Evolutionary conservation across 139 green algal genomes (phyloP).

Genomic region (Gonium pectorale): DNA sequence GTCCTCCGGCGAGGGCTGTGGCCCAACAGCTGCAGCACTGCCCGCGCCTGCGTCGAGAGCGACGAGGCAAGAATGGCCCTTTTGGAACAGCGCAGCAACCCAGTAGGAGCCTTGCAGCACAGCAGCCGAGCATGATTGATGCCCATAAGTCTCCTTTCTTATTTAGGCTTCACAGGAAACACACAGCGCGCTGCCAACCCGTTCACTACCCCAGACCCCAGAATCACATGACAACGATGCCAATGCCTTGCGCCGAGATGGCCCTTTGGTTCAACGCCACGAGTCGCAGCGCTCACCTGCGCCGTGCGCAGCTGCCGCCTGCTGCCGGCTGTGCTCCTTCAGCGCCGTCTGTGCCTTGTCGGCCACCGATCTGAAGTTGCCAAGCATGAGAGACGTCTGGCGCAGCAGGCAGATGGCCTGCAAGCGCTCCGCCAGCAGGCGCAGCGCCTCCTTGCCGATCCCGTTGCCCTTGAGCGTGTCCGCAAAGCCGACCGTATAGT

Average conservation of each 20-base stretch:
- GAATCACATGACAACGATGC: no score
- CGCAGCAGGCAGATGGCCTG: slow-evolving; percentile 26
- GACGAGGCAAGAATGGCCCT: no score
- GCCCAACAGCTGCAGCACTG: background rate
- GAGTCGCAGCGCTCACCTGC: no score
- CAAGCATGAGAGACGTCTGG: background rate
- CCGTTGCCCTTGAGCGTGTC: background rate
- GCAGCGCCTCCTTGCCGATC: slow-evolving; percentile 33
- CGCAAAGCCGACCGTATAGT: background rate
- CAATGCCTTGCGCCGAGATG: no score
- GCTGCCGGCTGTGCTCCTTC: slow-evolving; percentile 20
- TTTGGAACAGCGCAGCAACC: no score
- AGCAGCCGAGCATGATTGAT: no score
- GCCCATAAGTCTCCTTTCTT: no score
- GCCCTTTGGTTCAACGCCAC: no score
- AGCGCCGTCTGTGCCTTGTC: slow-evolving; percentile 14
- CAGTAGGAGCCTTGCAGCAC: no score
- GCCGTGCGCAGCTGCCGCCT: background rate
- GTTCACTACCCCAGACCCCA: no score
- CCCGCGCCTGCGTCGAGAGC: background rate
- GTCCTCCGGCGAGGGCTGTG: slow-evolving; percentile 25
- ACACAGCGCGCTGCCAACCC: no score
- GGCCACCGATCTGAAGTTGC: background rate
- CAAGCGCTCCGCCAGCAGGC: slow-evolving; percentile 42
- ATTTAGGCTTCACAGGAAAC: no score